Evolutionary conservation across 768 basidiomycete genomes (phyloP), one percentile per base, ranked within the genome.

Genomic region (Solioccasus polychromus): DNA sequence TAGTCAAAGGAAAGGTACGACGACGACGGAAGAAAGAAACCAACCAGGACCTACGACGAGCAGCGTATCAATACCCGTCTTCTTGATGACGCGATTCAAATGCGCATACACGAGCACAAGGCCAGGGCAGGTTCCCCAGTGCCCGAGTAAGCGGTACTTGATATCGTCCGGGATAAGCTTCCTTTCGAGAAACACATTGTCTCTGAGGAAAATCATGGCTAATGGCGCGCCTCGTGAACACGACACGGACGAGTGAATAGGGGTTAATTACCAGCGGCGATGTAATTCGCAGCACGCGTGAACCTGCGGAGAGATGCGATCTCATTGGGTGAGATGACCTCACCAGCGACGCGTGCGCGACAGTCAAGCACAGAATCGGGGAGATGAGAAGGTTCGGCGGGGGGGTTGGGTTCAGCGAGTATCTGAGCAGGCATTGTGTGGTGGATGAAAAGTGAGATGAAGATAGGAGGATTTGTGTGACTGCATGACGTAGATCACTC

Each of bases 141-240:
- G 88, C 0, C 90, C 89, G 8, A 92, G 75, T 20, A 92, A 76
- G 57, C 88, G 80, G 32, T 75, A 72, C 68, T 94, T 93, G 69
- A 95, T 83, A 61, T 92, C 76, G 35, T 85, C 80, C 23, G 75
- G 68, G 17, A 70, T 74, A 32, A 88, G 67, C 23, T 74, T 64
- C 26, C 78, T 67, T 48, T 85, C 77, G 25, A 93, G 67, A 2
- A 90, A 73, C 10, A 81, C 77, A 51, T 92, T 87, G 52, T 77
- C 70, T 50, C 77, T 82, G 47, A 95, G 70, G 70, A 90, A 94
- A 51, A 93, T 92, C 86, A 88, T 90, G 1, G 88, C 88, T 82
- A 44, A 34, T 20, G 43, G 31, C 2, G 17, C 1, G 12, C 18
- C 8, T 54, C 45, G n/a, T n/a, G n/a, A 58, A 24, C 35, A 31